These are phyloP conservation scores for Pythium oligandrum DNA, from an alignment of 352 stramenopile genomes.

Conservation along the genomic window DNA sequence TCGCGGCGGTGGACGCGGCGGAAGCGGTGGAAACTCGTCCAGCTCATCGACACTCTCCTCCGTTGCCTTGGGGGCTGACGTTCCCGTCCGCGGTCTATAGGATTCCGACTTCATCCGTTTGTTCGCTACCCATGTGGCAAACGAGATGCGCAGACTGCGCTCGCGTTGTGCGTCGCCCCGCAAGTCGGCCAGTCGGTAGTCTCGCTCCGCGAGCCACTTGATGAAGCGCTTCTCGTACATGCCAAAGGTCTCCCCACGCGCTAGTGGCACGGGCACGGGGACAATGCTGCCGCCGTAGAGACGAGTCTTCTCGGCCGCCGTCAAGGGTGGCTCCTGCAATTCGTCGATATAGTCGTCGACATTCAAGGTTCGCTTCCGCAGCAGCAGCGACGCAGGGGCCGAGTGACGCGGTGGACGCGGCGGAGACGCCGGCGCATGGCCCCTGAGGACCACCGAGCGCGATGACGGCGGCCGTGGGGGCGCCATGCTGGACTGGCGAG, in stretches of 20 bases:
- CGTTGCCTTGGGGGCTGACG: no score
- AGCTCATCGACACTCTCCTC: no score
- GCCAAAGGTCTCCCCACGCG: background rate
- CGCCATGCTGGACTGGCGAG: no score
- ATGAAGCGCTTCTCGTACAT: conserved; percentile 4
- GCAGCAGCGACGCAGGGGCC: background rate
- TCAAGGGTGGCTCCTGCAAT: background rate
- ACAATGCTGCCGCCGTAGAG: background rate
- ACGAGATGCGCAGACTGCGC: conserved; percentile 6
- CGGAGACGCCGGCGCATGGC: no score
- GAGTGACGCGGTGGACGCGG: no score
- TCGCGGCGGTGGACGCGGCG: no score
- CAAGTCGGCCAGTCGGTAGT: background rate
- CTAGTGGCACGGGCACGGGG: conserved; percentile 3
- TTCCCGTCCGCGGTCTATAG: no score
- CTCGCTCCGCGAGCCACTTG: background rate
- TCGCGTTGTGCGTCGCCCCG: background rate
- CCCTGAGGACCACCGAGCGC: no score
- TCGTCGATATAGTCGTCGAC: conserved; percentile 2
- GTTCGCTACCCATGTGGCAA: background rate
- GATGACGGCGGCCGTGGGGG: no score
- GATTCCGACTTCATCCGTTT: background rate
- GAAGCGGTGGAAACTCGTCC: no score
- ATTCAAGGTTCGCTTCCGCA: conserved; percentile 2
- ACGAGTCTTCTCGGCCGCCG: background rate